Base-by-base conservation (phyloP, 495 filamentous ascomycete species). In the Neurospora sp. region DNA sequence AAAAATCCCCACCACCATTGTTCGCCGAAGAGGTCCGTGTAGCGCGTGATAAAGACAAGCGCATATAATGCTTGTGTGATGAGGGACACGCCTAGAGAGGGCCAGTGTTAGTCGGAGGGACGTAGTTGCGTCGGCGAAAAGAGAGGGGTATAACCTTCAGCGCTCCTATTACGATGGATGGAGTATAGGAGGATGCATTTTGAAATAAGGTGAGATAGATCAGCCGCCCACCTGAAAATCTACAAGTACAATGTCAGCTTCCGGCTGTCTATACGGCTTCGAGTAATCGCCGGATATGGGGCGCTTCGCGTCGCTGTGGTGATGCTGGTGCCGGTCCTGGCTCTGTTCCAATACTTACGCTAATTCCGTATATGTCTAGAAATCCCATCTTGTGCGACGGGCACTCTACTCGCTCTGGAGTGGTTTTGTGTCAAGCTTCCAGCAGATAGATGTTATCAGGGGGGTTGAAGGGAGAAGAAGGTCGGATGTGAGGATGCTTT, bases 61-160 rank as follows among this genome's bases (percentile, higher is more conserved):
- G 89, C 88, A 83, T 99, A 99, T 76, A 99, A 89, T 59, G 89
- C 84, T 81, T 99, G 96, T 0, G 94, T 97, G 73, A 99, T 91
- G 75, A 98, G 89, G n/a, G 94, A 97, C 71, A 98, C 90, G 75
- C 94, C 92, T 94, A 76, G 42, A 37, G 43, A n/a, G 7, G 9
- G 9, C 15, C 62, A 45, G 42, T 59, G 74, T 83, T 77, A 80
- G 78, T 71, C 69, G 72, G 34, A 69, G 5, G 59, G 43, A 48
- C n/a, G 13, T 70, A 21, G 21, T 36, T 69, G 36, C 24, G 3
- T 69, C 7, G n/a, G 28, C 40, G 24, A 19, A 38, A 36, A 37
- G 62, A 38, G 34, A 72, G 39, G 43, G n/a, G 42, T 28, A 11
- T 13, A 84, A 91, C 93, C 95, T 88, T 98, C 96, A 34, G 96